Evolutionary conservation across 2,329 filamentous ascomycete species (phyloP).

Genomic region (Sclerotiophoma versabilis): DNA sequence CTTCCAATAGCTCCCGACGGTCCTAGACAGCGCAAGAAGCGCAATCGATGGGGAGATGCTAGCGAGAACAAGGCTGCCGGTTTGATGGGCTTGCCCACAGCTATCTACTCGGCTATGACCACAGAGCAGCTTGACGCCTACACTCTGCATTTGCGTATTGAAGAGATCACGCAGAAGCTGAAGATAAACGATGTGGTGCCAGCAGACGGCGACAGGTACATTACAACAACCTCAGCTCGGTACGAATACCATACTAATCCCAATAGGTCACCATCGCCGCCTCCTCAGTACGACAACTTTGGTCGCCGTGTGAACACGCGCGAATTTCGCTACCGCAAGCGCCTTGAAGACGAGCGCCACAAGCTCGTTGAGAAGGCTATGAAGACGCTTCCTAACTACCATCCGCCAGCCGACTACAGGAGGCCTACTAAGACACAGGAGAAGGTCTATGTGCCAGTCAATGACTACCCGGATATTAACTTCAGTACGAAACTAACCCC

Average conservation of each 20-base stretch:
- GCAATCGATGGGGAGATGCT: slow-evolving; percentile 97
- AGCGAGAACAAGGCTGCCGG: slow-evolving; percentile 98
- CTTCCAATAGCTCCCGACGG: slow-evolving; percentile 65
- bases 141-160: slow-evolving; percentile 92
- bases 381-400: slow-evolving; percentile 99
- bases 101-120: slow-evolving; percentile 97
- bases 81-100: slow-evolving; percentile 94
- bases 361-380: slow-evolving; percentile 99
- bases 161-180: slow-evolving; percentile 99
- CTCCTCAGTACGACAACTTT: slow-evolving; percentile 98
- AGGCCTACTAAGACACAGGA: slow-evolving; percentile 99
- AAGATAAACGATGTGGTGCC: slow-evolving; percentile 99
- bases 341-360: slow-evolving; percentile 97
- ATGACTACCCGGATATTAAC: slow-evolving; percentile 99
- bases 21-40: slow-evolving; percentile 91
- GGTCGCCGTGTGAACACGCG: slow-evolving; percentile 99
- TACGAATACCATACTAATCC: not conserved
- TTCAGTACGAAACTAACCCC: slow-evolving; percentile 99
- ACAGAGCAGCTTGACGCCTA: slow-evolving; percentile 98
- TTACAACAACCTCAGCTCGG: slow-evolving; percentile 17
- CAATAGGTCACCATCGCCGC: slow-evolving; percentile 86
- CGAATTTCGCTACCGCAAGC: slow-evolving; percentile 98
- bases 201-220: slow-evolving; percentile 91
- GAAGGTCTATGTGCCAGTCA: slow-evolving; percentile 99
- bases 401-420: slow-evolving; percentile 97